Percentiles rank a stretch among this genome's conserved stretches.
These are phyloP conservation scores for Rhizopus microsporus DNA, from an alignment of 371 early-diverging fungal genomes.

Conservation along the genomic window DNA sequence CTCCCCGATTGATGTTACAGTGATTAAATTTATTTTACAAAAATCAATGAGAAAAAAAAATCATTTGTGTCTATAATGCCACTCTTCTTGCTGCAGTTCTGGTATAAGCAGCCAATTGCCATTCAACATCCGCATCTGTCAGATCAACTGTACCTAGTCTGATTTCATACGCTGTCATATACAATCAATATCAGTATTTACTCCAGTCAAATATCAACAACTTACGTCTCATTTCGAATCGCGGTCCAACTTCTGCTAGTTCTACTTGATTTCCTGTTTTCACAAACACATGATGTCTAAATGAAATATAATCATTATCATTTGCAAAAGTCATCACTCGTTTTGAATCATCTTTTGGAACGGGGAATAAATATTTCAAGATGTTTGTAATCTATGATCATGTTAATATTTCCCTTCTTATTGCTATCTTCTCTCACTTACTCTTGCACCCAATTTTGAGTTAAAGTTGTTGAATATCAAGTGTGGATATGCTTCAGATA, in stretches of 20 bases:
- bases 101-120: constrained; percentile 95
- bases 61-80: constrained; percentile 51
- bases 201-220: not conserved
- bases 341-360: constrained; percentile 95
- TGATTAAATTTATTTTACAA: not conserved
- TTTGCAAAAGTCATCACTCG: constrained; percentile 97
- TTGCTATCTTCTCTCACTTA: constrained; percentile 33
- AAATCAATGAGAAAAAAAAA: not conserved
- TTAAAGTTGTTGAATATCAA: constrained; percentile 95
- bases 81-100: constrained; percentile 93
- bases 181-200: not conserved
- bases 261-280: constrained; percentile 89
- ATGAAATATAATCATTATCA: constrained; percentile 95
- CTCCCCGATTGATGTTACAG: no score
- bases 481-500: constrained; percentile 95
- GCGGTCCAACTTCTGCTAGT: constrained; percentile 96
- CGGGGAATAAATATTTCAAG: constrained; percentile 94
- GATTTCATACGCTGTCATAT: constrained; percentile 83
- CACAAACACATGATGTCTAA: constrained; percentile 94
- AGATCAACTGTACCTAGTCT: constrained; percentile 94
- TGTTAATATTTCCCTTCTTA: not conserved
- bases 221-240: constrained; percentile 57
- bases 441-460: constrained; percentile 83
- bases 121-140: constrained; percentile 96
- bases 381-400: constrained; percentile 73